Base-by-base conservation (phyloP, 31 red algal species). In the Odonthalia washingtoniensis region DNA sequence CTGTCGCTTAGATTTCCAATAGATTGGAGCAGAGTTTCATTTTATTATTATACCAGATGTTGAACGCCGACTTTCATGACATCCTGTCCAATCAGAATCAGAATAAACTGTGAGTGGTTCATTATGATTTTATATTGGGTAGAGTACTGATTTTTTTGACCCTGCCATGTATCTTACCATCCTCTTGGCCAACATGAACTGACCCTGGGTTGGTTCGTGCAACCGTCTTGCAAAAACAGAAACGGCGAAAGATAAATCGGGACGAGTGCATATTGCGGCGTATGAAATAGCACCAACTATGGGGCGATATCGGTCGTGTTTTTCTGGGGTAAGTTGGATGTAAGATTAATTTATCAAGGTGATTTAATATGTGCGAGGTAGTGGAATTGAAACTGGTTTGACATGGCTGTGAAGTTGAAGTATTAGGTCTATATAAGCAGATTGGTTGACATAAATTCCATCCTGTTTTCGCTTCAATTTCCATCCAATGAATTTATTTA, bases 81-180 rank as follows among this genome's bases (percentile, higher is more conserved):
- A 74, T 18, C 70, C n/a, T 1, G 44, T 46, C 83, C 83, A 86
- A 46, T 86, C 83, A 33, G 83, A 0, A 75, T 86, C 70, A 74
- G 46, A 52, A 41, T 75, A 77, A 28, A 70, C 83, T 57, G 37
- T 38, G 18, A 75, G 26, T 27, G 83, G 17, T 4, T 3, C 70
- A 21, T 21, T 9, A 14, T 9, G 49, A 57, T 9, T 14, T 57
- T 9, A 57, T 21, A 21, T 14, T 9, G 21, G 21, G 21, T 21
- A 21, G 21, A 70, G 16, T 30, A 26, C 27, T 70, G 6, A 9
- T 6, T 70, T 26, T 12, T 14, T 70, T 36, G 67, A 18, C 28
- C 6, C 24, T 24, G 39, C n/a, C 3, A 80, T 6, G 24, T 80
- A 80, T 21, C 76, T 4, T 4, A 63, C n/a, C 18, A 60, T 27